Conservation (phyloP, 352 stramenopile species). For the Paralagenidium karlingii region DNA sequence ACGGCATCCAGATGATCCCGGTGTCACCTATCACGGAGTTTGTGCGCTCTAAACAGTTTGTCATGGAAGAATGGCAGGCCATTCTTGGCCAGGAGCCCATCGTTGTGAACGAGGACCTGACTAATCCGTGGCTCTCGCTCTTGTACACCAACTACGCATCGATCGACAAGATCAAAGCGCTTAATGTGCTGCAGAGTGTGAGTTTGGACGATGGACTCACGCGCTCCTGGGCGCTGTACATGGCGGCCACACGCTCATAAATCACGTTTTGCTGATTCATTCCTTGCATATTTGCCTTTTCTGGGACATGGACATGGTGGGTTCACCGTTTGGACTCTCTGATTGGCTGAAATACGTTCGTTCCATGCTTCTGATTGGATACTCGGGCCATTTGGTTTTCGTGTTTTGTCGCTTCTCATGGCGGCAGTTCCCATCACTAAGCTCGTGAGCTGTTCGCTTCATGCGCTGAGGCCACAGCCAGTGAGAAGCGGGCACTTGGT, state of each 20-base stretch:
- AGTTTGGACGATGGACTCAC: constrained; percentile 54
- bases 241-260: constrained; percentile 29
- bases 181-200: constrained; percentile 32
- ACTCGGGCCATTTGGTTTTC: no score
- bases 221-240: constrained; percentile 63
- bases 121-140: constrained; percentile 49
- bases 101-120: constrained; percentile 18
- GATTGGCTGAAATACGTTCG: no score
- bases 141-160: constrained; percentile 55
- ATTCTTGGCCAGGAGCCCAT: constrained; percentile 49
- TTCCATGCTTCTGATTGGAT: no score
- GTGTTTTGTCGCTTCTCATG: no score
- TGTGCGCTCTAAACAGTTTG: constrained; percentile 40
- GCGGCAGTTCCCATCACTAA: no score
- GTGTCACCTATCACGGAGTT: constrained; percentile 60
- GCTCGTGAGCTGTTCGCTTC: no score
- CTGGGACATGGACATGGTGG: no score
- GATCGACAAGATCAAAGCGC: constrained; percentile 29
- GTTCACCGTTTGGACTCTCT: no score
- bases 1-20: constrained; percentile 22
- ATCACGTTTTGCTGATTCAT: no score
- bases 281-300: constrained; percentile 32
- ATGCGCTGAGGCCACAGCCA: no score
- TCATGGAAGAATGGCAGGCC: constrained; percentile 63
- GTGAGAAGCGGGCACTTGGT: no score